Evolutionary conservation across 148 eudicot species (phyloP).

Genomic region (Suaeda aralocaspica): DNA sequence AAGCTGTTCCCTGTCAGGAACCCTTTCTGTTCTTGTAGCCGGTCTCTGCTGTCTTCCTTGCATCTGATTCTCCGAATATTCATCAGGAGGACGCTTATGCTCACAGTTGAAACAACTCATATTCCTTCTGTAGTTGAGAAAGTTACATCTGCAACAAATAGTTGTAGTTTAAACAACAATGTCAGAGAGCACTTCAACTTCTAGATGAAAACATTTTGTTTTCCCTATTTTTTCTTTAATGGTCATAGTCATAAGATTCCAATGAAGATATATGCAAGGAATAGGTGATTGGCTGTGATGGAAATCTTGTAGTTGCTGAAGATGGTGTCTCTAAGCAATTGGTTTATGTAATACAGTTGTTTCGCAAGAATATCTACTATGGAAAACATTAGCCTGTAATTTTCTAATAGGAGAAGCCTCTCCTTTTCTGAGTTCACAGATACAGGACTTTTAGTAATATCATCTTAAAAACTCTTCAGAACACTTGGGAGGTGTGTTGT

Average conservation of each 20-base stretch:
- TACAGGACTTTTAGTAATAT: neutral
- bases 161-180: slow-evolving; percentile 5
- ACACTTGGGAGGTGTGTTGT: neutral
- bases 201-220: too few species aligned
- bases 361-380: neutral
- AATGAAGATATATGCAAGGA: neutral
- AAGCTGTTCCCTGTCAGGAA: slow-evolving; percentile 48
- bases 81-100: slow-evolving; percentile 90
- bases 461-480: neutral
- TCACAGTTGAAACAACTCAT: slow-evolving; percentile 85
- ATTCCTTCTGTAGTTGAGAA: slow-evolving; percentile 90
- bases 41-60: slow-evolving; percentile 51
- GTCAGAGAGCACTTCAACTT: too few species aligned
- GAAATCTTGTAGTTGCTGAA: neutral
- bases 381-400: neutral
- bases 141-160: slow-evolving; percentile 69
- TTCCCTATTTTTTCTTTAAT: too few species aligned
- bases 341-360: neutral
- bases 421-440: neutral
- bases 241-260: neutral
- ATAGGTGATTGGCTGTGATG: neutral
- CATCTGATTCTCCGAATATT: slow-evolving; percentile 55
- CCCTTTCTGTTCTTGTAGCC: slow-evolving; percentile 36
- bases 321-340: neutral
- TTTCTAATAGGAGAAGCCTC: neutral